These are phyloP conservation scores for Gilbertella persicaria DNA, from an alignment of 371 early-diverging fungal genomes.

Conservation along the genomic window DNA sequence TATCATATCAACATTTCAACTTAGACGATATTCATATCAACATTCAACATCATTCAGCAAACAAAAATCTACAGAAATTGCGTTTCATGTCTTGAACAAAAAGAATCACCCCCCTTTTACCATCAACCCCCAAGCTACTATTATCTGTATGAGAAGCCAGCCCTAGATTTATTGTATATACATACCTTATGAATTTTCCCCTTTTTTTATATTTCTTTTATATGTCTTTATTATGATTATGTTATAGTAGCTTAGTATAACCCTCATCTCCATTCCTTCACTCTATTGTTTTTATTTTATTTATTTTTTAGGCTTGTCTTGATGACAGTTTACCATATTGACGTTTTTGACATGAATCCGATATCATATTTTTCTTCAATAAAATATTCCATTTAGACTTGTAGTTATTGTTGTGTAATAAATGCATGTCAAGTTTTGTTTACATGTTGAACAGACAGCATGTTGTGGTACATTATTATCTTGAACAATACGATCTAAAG, in stretches of 20 bases:
- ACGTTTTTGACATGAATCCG: slow-evolving; percentile 13
- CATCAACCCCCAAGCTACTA: neutral
- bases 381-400: neutral
- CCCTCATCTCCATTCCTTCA: slow-evolving; percentile 19
- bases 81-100: neutral
- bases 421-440: too few relatives aligned
- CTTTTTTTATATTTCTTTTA: slow-evolving; percentile 1
- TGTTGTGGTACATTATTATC: too few relatives aligned
- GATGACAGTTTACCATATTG: slow-evolving; percentile 6
- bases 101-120: neutral
- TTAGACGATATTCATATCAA: neutral
- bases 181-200: neutral
- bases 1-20: neutral
- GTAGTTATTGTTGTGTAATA: too few relatives aligned
- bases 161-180: neutral
- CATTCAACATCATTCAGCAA: neutral
- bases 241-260: slow-evolving; percentile 18
- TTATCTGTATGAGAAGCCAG: neutral
- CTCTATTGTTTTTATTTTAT: neutral
- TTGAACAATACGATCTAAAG: too few relatives aligned
- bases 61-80: too few relatives aligned
- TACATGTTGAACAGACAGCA: too few relatives aligned
- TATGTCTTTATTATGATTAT: neutral
- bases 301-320: slow-evolving; percentile 3
- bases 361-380: slow-evolving; percentile 1